Evolutionary conservation across 129 eudicot species (phyloP).

Genomic region (Smallanthus sonchifolius): DNA sequence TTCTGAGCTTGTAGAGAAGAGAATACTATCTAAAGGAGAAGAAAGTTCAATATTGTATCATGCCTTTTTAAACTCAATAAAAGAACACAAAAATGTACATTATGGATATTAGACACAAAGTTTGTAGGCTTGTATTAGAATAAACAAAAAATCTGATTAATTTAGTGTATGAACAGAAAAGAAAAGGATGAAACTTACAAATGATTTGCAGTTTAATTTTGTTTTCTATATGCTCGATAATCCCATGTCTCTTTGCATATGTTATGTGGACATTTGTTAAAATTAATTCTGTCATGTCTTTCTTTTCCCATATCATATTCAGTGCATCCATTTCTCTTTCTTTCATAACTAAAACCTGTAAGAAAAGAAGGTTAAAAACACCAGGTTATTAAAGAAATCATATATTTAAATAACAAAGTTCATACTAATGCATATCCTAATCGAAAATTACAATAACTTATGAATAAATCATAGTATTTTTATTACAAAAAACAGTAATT

Average conservation of each 20-base stretch:
- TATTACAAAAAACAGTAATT: too few relatives aligned
- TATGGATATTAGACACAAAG: background rate
- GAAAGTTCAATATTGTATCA: conserved; percentile 79
- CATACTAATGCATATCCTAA: background rate
- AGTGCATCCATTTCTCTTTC: conserved; percentile 29
- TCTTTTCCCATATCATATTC: conserved; percentile 25
- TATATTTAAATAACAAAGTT: background rate
- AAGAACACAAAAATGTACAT: background rate
- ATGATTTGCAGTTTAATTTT: conserved; percentile 24
- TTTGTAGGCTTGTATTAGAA: background rate
- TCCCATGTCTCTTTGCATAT: conserved; percentile 25
- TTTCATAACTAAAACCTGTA: conserved; percentile 27
- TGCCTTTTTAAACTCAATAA: conserved; percentile 65
- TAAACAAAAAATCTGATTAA: background rate
- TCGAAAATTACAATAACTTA: background rate
- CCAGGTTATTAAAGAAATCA: background rate
- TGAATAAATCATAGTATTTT: background rate
- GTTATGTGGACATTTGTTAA: conserved; percentile 34
- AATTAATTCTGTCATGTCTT: conserved; percentile 18
- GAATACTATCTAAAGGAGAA: conserved; percentile 81
- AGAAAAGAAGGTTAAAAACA: background rate
- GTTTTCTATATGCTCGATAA: conserved; percentile 28
- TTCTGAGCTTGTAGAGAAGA: conserved; percentile 63
- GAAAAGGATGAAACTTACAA: conserved; percentile 23
- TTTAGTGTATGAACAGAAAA: too few relatives aligned